Conservation (phyloP, 1,284 basidiomycete genomes). For the Leccinum griseonigrum region DNA sequence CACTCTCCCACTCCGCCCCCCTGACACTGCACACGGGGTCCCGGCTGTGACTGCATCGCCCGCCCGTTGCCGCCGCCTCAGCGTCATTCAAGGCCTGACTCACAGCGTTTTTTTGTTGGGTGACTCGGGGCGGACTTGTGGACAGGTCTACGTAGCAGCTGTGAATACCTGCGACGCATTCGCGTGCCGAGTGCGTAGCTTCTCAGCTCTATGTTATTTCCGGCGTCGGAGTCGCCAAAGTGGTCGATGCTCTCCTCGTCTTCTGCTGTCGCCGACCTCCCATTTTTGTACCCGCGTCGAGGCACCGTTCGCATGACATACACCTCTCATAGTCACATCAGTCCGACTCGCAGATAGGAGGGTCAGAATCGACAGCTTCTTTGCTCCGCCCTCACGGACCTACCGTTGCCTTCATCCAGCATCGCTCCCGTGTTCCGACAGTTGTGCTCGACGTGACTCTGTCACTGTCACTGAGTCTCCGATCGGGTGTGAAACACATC, state of each 20-base stretch:
- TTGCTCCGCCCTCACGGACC: neutral
- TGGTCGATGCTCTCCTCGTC: conserved; percentile 2
- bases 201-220: conserved; percentile 4
- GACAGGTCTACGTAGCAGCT: neutral
- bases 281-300: conserved; percentile 3
- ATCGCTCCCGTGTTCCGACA: neutral
- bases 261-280: neutral
- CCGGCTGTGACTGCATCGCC: conserved; percentile 6
- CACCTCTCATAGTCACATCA: neutral
- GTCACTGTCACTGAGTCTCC: neutral
- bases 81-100: conserved; percentile 6
- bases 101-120: neutral
- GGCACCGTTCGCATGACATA: conserved; percentile 1
- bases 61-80: conserved; percentile 7
- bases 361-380: neutral
- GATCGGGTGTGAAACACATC: conserved; percentile 1
- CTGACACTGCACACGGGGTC: conserved; percentile 26
- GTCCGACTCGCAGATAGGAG: neutral
- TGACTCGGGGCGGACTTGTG: neutral
- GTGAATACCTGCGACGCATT: neutral
- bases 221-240: neutral
- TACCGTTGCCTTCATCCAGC: neutral
- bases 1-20: conserved; percentile 23
- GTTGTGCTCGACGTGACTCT: neutral
- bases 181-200: neutral